These are phyloP conservation scores for Apiospora saccharicola DNA, from an alignment of 2,329 filamentous ascomycete species.

Conservation along the genomic window DNA sequence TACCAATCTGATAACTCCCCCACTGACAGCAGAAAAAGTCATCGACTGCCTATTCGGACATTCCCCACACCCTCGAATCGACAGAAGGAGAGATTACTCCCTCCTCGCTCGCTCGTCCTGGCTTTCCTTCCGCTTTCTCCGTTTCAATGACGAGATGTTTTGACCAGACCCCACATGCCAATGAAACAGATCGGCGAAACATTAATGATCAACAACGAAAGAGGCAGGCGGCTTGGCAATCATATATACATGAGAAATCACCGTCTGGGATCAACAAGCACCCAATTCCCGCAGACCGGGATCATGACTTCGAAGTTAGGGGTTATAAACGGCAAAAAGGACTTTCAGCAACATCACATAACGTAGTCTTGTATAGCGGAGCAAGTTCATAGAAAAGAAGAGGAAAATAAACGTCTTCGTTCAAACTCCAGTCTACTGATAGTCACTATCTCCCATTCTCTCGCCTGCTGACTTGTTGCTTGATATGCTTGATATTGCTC, in stretches of 20 bases:
- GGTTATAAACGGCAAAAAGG: not conserved
- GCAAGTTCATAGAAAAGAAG: not conserved
- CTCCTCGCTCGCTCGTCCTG: not conserved
- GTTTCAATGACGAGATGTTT: slow-evolving; percentile 17
- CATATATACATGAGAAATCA: not conserved
- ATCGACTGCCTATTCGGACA: not conserved
- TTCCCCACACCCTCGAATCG: not conserved
- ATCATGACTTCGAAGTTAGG: not conserved
- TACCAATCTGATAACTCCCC: not conserved
- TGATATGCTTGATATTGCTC: not conserved
- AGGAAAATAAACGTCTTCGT: not conserved
- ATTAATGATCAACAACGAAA: not conserved
- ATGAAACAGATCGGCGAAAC: slow-evolving; percentile 16
- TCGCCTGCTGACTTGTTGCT: not conserved
- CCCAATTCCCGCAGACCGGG: not conserved
- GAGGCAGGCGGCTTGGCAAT: not conserved
- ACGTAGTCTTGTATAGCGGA: not conserved
- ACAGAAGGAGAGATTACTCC: not conserved
- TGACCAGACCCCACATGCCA: slow-evolving; percentile 3
- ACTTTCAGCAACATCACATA: not conserved
- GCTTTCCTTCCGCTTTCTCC: not conserved
- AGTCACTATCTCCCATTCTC: not conserved
- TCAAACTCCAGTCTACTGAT: not conserved
- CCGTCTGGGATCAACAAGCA: not conserved
- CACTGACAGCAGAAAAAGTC: not conserved